Conservation (phyloP, 768 basidiomycete species). For the Suillus ampliporus region DNA sequence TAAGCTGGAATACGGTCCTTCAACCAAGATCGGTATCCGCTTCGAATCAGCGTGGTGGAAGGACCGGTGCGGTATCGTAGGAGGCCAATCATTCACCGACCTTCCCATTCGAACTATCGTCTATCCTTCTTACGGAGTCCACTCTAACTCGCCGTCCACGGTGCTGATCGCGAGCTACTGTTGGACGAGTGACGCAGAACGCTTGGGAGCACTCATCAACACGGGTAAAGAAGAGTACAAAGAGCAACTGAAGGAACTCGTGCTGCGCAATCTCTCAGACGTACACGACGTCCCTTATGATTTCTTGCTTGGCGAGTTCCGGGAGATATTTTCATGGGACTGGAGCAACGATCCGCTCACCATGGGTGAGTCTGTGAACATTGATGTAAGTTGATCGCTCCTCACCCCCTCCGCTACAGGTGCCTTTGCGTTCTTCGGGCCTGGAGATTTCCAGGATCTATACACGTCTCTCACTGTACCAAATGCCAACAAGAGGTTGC, state of each 20-base stretch:
- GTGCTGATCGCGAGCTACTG: conserved; percentile 48
- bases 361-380: conserved; percentile 37
- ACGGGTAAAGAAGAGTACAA: background rate
- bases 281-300: conserved; percentile 23
- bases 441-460: conserved; percentile 42
- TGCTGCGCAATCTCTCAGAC: conserved; percentile 29
- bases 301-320: conserved; percentile 24
- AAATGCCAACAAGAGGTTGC: conserved; percentile 35
- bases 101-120: conserved; percentile 45
- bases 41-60: conserved; percentile 52
- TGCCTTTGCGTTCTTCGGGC: conserved; percentile 46
- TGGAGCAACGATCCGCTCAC: conserved; percentile 40
- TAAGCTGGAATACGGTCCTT: conserved; percentile 39
- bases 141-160: conserved; percentile 23
- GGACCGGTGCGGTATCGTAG: conserved; percentile 38
- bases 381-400: background rate
- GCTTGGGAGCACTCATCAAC: conserved; percentile 42
- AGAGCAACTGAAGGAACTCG: conserved; percentile 30
- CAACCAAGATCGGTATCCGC: conserved; percentile 49
- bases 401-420: conserved; percentile 27
- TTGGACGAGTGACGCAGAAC: conserved; percentile 45
- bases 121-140: conserved; percentile 47
- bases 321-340: conserved; percentile 36
- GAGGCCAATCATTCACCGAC: conserved; percentile 50
- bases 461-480: conserved; percentile 39